Base-by-base conservation (phyloP, 2,329 filamentous ascomycete species). In the Alternaria sp. region DNA sequence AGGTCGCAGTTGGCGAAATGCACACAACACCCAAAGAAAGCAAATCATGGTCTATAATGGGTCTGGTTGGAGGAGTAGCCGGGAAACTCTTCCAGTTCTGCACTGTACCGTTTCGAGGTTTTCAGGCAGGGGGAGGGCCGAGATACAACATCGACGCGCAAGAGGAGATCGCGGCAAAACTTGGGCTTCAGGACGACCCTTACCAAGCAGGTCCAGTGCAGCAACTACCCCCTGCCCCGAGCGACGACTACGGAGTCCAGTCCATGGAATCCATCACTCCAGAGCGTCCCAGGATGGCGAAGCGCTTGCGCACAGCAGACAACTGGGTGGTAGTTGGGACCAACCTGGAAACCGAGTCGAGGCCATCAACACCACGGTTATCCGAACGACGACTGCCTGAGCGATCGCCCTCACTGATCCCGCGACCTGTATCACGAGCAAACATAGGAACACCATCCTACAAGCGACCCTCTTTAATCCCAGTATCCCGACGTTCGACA, bases 71-170 rank as follows among this genome's bases (percentile, higher is more conserved):
- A 1, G 86, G 83, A 28, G 86, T 90, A 3, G 86, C 90, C 1
- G 90, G 91, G 17, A 94, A 89, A 70, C 87, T 96, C 0, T 93
- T 92, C 85, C 86, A 93, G 66, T 95, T 97, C 69, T 97, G 93
- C 80, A 80, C 81, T 0, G 86, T 81, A 24, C 86, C 90, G 0
- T 96, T 97, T 71, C 85, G 85, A 54, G 93, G 93, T 0, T 97
- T 97, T 75, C 88, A 93, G 61, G 92, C 93, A 11, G 94, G 93
- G 7, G 92, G 90, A 3, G 94, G 93, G 8, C 83, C 82, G 59
- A 88, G 87, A 26, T 96, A 93, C 71, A 80, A 84, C 6, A 79
- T 91, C 66, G 74, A 81, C n/a, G 55, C 64, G 7, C 67, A 76
- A 31, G 58, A 60, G 59, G 65, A 70, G 59, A 61, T 72, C n/a